phyloP scores from a whole-genome alignment of 1,139 yeast genomes.

The Barnettozyma hawaiiensis region DNA sequence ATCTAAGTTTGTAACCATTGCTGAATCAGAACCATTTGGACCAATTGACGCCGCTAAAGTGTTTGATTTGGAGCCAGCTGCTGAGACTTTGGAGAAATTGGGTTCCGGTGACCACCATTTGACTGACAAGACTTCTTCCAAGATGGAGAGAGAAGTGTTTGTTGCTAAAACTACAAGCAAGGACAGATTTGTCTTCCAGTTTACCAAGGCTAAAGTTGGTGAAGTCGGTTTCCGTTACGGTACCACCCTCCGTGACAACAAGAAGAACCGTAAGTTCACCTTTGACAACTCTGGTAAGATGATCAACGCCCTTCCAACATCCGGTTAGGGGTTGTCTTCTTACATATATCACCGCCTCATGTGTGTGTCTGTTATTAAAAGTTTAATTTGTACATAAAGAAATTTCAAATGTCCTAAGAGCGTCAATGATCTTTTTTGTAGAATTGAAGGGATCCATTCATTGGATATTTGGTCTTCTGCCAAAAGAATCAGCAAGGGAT shows the following conservation, averaged over 20 bases:
- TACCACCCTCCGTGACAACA: constrained; percentile 81
- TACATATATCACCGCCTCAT: no score
- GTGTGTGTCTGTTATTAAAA: neutral
- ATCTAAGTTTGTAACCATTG: constrained; percentile 81
- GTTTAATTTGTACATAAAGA: constrained; percentile 8
- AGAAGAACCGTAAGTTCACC: constrained; percentile 75
- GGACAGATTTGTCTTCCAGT: constrained; percentile 63
- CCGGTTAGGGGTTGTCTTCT: constrained; percentile 18
- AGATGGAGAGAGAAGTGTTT: constrained; percentile 30
- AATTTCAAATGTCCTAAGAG: constrained; percentile 3
- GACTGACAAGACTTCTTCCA: constrained; percentile 5
- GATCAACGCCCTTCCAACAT: constrained; percentile 33
- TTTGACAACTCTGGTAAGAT: constrained; percentile 69
- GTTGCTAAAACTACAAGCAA: constrained; percentile 48
- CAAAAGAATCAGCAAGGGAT: constrained; percentile 60
- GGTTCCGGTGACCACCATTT: constrained; percentile 22
- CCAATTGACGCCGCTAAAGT: constrained; percentile 93
- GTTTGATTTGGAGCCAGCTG: constrained; percentile 80
- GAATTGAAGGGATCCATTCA: constrained; percentile 13
- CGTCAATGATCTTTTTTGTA: neutral
- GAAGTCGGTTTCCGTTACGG: constrained; percentile 90
- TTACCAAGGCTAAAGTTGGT: constrained; percentile 74
- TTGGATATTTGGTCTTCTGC: constrained; percentile 15
- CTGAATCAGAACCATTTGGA: constrained; percentile 96
- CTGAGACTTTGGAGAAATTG: constrained; percentile 40